These are phyloP conservation scores for Yarrowia yakushimensis DNA, from an alignment of 805 yeast species.

Conservation along the genomic window DNA sequence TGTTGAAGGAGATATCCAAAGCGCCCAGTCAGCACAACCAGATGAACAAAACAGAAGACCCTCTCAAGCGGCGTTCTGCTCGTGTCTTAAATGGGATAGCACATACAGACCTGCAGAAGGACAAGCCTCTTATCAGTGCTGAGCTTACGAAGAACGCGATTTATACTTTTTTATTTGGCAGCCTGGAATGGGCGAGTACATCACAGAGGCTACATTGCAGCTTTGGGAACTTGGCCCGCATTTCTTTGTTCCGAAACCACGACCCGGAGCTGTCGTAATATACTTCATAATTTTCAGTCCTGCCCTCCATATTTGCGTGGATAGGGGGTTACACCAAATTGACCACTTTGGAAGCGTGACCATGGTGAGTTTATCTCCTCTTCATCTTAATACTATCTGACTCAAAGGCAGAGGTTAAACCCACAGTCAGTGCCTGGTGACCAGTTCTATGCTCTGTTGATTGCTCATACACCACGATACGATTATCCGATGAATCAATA, in stretches of 20 bases:
- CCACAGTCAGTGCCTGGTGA: not conserved
- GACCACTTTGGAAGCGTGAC: not conserved
- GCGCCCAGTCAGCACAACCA: no score
- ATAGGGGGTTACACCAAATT: not conserved
- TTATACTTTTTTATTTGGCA: not conserved
- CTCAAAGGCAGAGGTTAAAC: not conserved
- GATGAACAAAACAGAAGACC: no score
- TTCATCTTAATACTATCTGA: not conserved
- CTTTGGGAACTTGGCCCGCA: not conserved
- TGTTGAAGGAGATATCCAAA: no score
- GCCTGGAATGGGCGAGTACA: constrained; percentile 4
- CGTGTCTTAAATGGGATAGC: not conserved
- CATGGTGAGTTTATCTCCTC: not conserved
- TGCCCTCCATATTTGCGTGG: not conserved
- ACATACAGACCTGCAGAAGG: constrained; percentile 1
- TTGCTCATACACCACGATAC: no score
- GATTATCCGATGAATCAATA: no score
- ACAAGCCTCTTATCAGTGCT: constrained; percentile 10
- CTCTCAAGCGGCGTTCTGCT: not conserved
- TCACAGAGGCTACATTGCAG: constrained; percentile 1
- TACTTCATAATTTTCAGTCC: not conserved
- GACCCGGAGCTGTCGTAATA: not conserved
- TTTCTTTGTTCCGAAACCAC: not conserved
- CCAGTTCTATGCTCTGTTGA: not conserved
- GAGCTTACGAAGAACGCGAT: not conserved